Evolutionary conservation across 1,284 basidiomycete genomes (phyloP), one percentile per base, ranked within the genome.

Genomic region (Pascua guehoae): DNA sequence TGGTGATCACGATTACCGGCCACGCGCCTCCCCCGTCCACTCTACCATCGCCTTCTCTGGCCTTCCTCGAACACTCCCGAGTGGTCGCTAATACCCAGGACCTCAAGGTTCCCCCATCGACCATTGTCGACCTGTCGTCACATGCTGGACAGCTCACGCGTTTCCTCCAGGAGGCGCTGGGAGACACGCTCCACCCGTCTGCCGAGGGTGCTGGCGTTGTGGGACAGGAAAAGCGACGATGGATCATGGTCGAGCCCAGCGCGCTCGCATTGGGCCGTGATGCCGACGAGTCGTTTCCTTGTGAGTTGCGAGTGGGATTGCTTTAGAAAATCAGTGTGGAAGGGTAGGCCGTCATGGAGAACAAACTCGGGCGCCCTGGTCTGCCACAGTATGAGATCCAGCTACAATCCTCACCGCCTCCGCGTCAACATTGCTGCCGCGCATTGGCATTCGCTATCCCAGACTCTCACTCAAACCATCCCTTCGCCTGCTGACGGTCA

Each of bases 121-220:
- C 84, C 2, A 81, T 98, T 17, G 79, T 98, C 14, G 96, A 98
- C 76, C 79, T 98, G 18, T 91, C 93, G 1, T 86, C 91, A n/a
- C 94, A 95, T n/a, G 82, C 95, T 1, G 95, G 95, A 2, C 91
- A 94, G 76, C 86, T 98, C 64, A 85, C 91, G 1, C 91, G 88
- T 71, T 80, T 94, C 38, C 72, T 98, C 39, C 90, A 92, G 67
- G 77, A 80, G 5, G 80, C 86, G 47, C 86, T 85, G 61, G 68
- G 70, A 4, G 85, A 87, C 1, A 78, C 84, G 66, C 90, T 88
- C 71, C 84, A 87, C 12, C 81, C 89, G 24, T 57, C 60, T 1
- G 15, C 46, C 7, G 58, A 49, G 40, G 60, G 49, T 8, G 52
- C 54, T 5, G 48, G 54, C 12, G 51, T 56, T 1, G 14, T 63